Evolutionary conservation across 2,329 filamentous ascomycete genomes (phyloP), one percentile per base, ranked within the genome.

Genomic region (Coniella vitis): DNA sequence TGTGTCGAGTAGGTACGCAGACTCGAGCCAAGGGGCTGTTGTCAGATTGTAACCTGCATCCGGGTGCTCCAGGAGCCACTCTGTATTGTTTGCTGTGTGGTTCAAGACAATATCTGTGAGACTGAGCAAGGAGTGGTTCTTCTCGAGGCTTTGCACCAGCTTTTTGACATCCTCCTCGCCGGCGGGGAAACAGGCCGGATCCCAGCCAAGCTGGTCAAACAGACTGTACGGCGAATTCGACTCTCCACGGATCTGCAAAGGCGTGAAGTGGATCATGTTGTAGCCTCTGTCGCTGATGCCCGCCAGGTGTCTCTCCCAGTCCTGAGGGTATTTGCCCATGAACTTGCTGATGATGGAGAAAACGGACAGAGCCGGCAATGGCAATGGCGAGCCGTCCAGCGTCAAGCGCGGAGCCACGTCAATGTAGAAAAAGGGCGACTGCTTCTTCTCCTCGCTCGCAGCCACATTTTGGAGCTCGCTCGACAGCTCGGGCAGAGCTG

Each of bases 261-360:
- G 93, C 2, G 93, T 96, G 66, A 98, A 98, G 67, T 98, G 93
- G 52, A 98, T 83, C 90, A 97, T 96, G 70, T 98, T 98, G 75
- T 98, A 98, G 39, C 90, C 90, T 53, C 93, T 79, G 60, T 87
- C 81, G 63, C 87, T 87, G 64, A 98, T 95, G 22, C 93, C 90
- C 49, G 79, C 77, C 49, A 98, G 71, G 64, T 97, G 91, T 45
- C 81, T 85, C 63, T 96, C 82, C 90, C 91, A 98, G 60, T 95
- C 87, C 14, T 75, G 75, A 0, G 91, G 89, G 62, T 93, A 95
- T 61, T 84, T 83, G 54, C 93, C 93, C 88, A 98, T 94, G 70
- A 96, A 96, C 69, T 98, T 98, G 63, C 91, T 96, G 55, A 98
- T 87, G 48, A 91, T 78, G 10, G 93, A 97, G 69, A 96, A 95